Evolutionary conservation across 441 rosid species (phyloP).

Genomic region (Populus tomentosa): DNA sequence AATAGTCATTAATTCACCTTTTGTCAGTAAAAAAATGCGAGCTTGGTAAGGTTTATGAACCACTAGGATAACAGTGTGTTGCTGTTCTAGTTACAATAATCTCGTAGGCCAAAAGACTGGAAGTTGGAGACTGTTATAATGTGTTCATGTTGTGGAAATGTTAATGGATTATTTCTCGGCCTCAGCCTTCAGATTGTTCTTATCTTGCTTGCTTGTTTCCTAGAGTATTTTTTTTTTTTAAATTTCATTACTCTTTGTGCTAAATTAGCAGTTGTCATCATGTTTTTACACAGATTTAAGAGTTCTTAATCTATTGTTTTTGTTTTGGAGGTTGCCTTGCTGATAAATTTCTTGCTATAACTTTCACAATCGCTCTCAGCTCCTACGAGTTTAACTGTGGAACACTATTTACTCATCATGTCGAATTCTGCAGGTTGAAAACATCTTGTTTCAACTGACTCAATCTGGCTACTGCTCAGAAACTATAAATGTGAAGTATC

Average conservation of each 20-base stretch:
- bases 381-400: not conserved
- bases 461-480: not conserved
- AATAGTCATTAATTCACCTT: not conserved
- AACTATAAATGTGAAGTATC: conserved; percentile 3
- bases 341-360: not conserved
- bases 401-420: not conserved
- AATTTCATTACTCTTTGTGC: not conserved
- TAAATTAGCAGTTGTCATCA: not conserved
- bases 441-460: conserved; percentile 5
- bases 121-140: too few species aligned
- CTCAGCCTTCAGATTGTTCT: not conserved
- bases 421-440: conserved; percentile 20
- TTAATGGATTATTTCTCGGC: too few species aligned
- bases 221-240: not conserved
- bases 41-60: too few species aligned
- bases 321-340: not conserved
- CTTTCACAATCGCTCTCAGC: too few species aligned
- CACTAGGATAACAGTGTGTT: not conserved
- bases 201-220: too few species aligned
- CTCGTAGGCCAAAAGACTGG: too few species aligned
- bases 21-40: not conserved
- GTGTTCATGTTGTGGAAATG: too few species aligned
- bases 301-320: not conserved
- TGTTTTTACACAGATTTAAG: not conserved
- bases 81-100: not conserved